Percentiles rank a stretch among this genome's conserved stretches.
These are phyloP conservation scores for Wallemia hederae DNA, from an alignment of 1,284 basidiomycete genomes.

Conservation along the genomic window DNA sequence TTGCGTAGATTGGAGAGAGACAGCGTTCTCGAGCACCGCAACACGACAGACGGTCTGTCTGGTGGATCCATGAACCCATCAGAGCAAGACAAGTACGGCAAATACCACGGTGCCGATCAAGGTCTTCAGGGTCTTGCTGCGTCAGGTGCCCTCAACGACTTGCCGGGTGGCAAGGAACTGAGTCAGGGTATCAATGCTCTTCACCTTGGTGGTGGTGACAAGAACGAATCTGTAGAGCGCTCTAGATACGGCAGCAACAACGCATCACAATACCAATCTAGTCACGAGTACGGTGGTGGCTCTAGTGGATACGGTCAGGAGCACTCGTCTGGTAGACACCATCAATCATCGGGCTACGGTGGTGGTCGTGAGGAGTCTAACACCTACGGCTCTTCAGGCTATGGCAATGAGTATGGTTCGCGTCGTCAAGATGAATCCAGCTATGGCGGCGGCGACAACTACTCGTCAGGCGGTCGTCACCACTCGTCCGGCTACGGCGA, in stretches of 20 bases:
- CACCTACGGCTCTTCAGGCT: too few species aligned
- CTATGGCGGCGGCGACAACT: too few species aligned
- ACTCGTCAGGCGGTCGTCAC: background rate
- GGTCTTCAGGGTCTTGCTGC: slow-evolving; percentile 3
- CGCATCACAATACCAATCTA: background rate
- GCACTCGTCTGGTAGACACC: background rate
- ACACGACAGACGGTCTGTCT: slow-evolving; percentile 2
- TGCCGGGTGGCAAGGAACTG: background rate
- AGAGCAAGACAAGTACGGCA: slow-evolving; percentile 1
- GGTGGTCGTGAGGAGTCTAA: too few species aligned
- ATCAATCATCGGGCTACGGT: background rate
- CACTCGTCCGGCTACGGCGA: background rate
- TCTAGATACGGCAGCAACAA: background rate
- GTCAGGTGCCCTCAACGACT: background rate
- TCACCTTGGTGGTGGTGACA: background rate
- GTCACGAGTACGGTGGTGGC: background rate
- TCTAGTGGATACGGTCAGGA: too few species aligned
- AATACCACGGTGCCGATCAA: slow-evolving; percentile 2
- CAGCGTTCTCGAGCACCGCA: slow-evolving; percentile 2
- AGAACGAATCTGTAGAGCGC: background rate
- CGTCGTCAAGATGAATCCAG: too few species aligned
- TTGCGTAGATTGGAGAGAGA: slow-evolving; percentile 2
- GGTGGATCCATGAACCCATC: background rate
- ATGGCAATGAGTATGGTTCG: too few species aligned
- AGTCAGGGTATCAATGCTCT: background rate